phyloP scores from a whole-genome alignment of 2,329 filamentous ascomycete species.

The Cadophora gregata region DNA sequence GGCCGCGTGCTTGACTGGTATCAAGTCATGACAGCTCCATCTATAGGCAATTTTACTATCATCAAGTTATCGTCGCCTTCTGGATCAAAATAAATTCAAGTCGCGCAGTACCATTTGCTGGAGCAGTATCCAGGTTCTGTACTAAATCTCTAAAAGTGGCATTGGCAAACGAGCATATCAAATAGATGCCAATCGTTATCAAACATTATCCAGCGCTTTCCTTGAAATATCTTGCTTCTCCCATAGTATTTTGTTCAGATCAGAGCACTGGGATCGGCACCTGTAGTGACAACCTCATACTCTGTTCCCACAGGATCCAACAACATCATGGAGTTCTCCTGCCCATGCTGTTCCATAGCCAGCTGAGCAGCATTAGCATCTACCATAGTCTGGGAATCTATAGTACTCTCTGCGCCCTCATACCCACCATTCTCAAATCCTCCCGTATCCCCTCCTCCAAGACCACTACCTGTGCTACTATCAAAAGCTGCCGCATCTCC shows the following conservation, averaged over 20 bases:
- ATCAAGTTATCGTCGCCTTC: no score
- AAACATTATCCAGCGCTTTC: no score
- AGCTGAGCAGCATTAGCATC: conserved; percentile 13
- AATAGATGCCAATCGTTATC: no score
- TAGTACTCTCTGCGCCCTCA: background rate
- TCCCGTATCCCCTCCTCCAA: background rate
- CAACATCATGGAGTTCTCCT: conserved; percentile 17
- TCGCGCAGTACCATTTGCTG: no score
- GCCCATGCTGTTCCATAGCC: conserved; percentile 9
- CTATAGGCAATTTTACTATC: no score
- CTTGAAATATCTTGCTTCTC: no score
- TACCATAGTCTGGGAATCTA: conserved; percentile 5
- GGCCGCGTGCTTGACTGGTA: no score
- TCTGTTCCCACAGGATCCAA: conserved; percentile 19
- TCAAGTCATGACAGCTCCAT: no score
- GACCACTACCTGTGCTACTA: background rate
- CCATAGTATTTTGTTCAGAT: background rate
- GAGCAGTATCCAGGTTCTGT: no score
- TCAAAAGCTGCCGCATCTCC: background rate
- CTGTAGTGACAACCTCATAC: background rate
- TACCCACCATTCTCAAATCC: background rate
- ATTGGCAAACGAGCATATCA: no score
- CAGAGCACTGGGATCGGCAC: background rate
- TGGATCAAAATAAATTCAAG: no score
- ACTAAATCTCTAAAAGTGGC: no score